A percentile compares a stretch with the other conserved stretches of the same genome.
Evolutionary conservation across 2,329 filamentous ascomycete genomes (phyloP).

Genomic region (Neonectria neomacrospora): DNA sequence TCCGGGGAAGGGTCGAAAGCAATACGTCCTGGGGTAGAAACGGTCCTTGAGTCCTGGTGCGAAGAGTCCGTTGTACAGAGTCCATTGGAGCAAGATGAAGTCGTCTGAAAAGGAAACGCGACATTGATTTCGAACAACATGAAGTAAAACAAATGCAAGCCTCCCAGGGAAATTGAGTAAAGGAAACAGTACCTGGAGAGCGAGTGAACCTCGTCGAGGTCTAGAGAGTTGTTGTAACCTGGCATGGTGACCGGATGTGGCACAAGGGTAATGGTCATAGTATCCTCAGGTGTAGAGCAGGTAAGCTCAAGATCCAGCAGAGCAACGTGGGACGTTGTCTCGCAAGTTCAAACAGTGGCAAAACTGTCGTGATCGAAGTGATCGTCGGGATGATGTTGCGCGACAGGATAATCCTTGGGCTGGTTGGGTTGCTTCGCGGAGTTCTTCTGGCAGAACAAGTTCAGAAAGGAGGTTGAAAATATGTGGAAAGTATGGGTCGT

Average conservation of each 20-base stretch:
- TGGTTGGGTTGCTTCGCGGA: conserved; percentile 37
- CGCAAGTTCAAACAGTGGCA: conserved; percentile 43
- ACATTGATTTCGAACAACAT: conserved; percentile 48
- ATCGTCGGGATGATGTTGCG: conserved; percentile 43
- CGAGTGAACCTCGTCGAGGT: conserved; percentile 69
- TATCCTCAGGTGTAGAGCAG: conserved; percentile 53
- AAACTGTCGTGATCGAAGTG: conserved; percentile 40
- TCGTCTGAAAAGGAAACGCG: conserved; percentile 36
- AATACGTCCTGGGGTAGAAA: conserved; percentile 24
- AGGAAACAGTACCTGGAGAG: conserved; percentile 71
- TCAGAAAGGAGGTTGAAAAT: conserved; percentile 37
- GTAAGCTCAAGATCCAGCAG: conserved; percentile 45
- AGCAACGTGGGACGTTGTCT: conserved; percentile 46
- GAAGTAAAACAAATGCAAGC: conserved; percentile 51
- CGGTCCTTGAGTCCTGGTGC: conserved; percentile 32
- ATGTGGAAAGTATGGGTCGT: conserved; percentile 38
- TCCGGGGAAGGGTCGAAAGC: conserved; percentile 19
- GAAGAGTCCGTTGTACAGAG: conserved; percentile 22
- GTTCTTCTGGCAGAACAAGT: conserved; percentile 35
- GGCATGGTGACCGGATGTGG: conserved; percentile 63
- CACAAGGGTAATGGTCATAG: conserved; percentile 61
- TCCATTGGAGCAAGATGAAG: conserved; percentile 38
- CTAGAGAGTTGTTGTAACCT: conserved; percentile 62
- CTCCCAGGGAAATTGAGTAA: conserved; percentile 57
- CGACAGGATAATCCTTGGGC: conserved; percentile 45